A percentile compares a stretch with the other conserved stretches of the same genome.
Evolutionary conservation across 1,284 basidiomycete genomes (phyloP).

Genomic region (Fomitopsis betulina): DNA sequence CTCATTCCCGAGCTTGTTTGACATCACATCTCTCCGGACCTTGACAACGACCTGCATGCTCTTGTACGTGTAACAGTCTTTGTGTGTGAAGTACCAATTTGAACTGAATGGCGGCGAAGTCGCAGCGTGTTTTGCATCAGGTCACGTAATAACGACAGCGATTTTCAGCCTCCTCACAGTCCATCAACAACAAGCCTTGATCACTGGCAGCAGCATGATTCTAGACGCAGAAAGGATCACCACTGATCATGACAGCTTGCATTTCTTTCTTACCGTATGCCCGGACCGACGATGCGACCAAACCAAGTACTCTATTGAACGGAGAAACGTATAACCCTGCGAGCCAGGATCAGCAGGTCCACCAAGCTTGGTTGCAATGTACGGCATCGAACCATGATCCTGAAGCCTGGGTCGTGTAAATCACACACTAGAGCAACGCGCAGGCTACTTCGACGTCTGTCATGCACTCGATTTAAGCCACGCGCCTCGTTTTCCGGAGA

Average conservation of each 20-base stretch:
- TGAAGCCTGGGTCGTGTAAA: neutral
- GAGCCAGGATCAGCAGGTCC: neutral
- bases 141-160: neutral
- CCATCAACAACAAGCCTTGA: neutral
- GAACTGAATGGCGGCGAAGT: neutral
- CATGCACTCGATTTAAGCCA: neutral
- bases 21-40: neutral
- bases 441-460: neutral
- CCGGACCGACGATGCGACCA: neutral
- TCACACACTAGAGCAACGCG: neutral
- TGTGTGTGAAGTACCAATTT: neutral
- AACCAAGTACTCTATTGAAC: neutral
- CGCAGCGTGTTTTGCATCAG: neutral
- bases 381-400: neutral
- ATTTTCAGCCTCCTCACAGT: neutral
- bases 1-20: neutral
- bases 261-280: neutral
- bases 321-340: neutral
- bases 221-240: neutral
- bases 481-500: neutral
- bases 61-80: neutral
- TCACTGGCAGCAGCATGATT: neutral
- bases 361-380: neutral
- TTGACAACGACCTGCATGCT: neutral
- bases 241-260: neutral